These are phyloP conservation scores for Cladophialophora exuberans DNA, from an alignment of 2,329 filamentous ascomycete species.

Conservation along the genomic window DNA sequence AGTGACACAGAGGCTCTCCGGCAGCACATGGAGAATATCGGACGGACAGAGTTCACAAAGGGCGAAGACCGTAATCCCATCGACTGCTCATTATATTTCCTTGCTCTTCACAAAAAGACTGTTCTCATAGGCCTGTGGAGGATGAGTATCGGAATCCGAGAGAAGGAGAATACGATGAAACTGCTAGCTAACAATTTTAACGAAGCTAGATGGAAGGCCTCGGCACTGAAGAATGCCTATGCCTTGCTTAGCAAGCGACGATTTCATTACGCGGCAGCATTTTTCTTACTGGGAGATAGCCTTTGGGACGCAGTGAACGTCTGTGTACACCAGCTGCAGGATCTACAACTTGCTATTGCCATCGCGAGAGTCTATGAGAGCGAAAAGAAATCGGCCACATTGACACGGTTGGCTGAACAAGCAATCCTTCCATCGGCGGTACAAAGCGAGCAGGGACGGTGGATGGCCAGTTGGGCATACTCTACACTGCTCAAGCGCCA, in stretches of 20 bases:
- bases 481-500: constrained; percentile 78
- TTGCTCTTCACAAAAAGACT: constrained; percentile 87
- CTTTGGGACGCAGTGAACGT: constrained; percentile 84
- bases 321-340: constrained; percentile 82
- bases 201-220: constrained; percentile 82
- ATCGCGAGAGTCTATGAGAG: constrained; percentile 87
- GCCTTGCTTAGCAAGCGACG: constrained; percentile 87
- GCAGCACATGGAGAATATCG: constrained; percentile 84
- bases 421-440: constrained; percentile 77
- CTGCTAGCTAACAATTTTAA: constrained; percentile 89
- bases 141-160: constrained; percentile 86
- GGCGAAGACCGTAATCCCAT: constrained; percentile 81
- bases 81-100: constrained; percentile 87
- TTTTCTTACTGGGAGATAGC: constrained; percentile 88
- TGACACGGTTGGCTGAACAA: constrained; percentile 75
- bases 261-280: constrained; percentile 93
- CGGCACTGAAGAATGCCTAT: constrained; percentile 94
- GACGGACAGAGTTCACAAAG: constrained; percentile 89
- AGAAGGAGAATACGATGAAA: constrained; percentile 78
- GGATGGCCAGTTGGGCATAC: constrained; percentile 94
- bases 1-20: constrained; percentile 73
- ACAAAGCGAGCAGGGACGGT: constrained; percentile 76
- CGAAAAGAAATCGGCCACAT: constrained; percentile 69
- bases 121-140: constrained; percentile 91
- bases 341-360: constrained; percentile 86